Conservation (phyloP, 2,329 filamentous ascomycete genomes). For the Apiospora aurea region DNA sequence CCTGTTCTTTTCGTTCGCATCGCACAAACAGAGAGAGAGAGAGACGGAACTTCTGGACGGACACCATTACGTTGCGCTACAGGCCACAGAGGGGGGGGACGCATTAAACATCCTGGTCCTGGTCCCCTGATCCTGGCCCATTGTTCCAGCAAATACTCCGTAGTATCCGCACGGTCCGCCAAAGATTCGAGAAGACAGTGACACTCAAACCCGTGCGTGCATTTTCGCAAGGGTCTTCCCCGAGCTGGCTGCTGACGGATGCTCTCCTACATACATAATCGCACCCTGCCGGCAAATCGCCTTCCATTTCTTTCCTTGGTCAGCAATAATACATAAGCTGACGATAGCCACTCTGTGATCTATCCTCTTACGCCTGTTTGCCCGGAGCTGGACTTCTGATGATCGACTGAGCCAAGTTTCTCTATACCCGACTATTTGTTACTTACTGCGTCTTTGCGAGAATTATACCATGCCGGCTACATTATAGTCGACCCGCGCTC, state of each 20-base stretch:
- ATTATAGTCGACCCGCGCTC: slow-evolving; percentile 13
- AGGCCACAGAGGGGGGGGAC: background rate
- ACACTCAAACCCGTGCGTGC: background rate
- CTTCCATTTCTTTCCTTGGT: slow-evolving; percentile 2
- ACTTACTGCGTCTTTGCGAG: background rate
- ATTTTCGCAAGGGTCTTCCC: slow-evolving; percentile 15
- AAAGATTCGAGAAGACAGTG: background rate
- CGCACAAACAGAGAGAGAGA: too few relatives aligned
- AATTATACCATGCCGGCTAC: slow-evolving; percentile 5
- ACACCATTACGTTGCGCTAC: slow-evolving; percentile 1
- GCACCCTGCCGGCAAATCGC: background rate
- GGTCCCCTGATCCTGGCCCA: background rate
- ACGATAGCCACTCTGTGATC: slow-evolving; percentile 9
- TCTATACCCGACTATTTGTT: slow-evolving; percentile 3
- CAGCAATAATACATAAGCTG: slow-evolving; percentile 25
- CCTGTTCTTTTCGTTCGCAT: background rate
- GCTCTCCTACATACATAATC: background rate
- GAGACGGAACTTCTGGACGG: slow-evolving; percentile 3
- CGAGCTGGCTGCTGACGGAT: background rate
- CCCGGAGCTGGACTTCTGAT: slow-evolving; percentile 28
- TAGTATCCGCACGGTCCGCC: slow-evolving; percentile 27
- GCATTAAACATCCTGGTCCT: slow-evolving; percentile 14
- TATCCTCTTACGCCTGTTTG: background rate
- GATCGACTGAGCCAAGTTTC: slow-evolving; percentile 16
- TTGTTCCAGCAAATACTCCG: slow-evolving; percentile 19